These are phyloP conservation scores for Amaranthus tricolor DNA, from an alignment of 179 eudicot genomes.

Conservation along the genomic window DNA sequence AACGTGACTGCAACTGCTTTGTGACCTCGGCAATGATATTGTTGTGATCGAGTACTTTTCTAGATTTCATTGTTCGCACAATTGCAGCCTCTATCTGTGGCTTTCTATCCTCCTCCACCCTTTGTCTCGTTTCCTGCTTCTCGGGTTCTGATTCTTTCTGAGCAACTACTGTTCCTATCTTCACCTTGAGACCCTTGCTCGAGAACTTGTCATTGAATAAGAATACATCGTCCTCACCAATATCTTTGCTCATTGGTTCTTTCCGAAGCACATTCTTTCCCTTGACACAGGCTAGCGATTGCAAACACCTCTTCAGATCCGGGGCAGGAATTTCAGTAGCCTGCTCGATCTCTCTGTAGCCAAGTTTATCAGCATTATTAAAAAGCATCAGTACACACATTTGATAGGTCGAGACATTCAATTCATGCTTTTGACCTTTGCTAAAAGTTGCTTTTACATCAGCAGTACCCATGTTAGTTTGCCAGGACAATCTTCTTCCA, in stretches of 20 bases:
- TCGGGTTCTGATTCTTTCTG: constrained; percentile 81
- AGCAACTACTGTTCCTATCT: constrained; percentile 80
- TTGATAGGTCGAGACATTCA: constrained; percentile 82
- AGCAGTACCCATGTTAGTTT: constrained; percentile 88
- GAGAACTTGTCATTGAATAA: constrained; percentile 68
- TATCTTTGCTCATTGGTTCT: constrained; percentile 84
- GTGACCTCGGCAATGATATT: constrained; percentile 74
- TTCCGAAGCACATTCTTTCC: constrained; percentile 79
- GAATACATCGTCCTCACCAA: constrained; percentile 60
- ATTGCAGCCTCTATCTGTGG: constrained; percentile 83
- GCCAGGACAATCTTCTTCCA: constrained; percentile 88
- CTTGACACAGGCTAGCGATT: constrained; percentile 73
- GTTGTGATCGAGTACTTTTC: constrained; percentile 69
- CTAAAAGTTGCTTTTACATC: constrained; percentile 81
- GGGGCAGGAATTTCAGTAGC: constrained; percentile 71
- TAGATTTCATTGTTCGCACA: constrained; percentile 77
- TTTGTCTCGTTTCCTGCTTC: constrained; percentile 67
- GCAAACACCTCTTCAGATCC: constrained; percentile 74
- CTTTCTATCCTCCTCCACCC: constrained; percentile 73
- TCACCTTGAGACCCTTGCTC: constrained; percentile 71
- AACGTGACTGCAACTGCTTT: constrained; percentile 70
- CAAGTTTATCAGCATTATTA: constrained; percentile 58
- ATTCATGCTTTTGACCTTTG: constrained; percentile 82
- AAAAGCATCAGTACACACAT: constrained; percentile 88
- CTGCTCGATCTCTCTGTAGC: constrained; percentile 74